These are phyloP conservation scores for Linnemannia hyalina DNA, from an alignment of 192 early-diverging fungal species.

Conservation along the genomic window DNA sequence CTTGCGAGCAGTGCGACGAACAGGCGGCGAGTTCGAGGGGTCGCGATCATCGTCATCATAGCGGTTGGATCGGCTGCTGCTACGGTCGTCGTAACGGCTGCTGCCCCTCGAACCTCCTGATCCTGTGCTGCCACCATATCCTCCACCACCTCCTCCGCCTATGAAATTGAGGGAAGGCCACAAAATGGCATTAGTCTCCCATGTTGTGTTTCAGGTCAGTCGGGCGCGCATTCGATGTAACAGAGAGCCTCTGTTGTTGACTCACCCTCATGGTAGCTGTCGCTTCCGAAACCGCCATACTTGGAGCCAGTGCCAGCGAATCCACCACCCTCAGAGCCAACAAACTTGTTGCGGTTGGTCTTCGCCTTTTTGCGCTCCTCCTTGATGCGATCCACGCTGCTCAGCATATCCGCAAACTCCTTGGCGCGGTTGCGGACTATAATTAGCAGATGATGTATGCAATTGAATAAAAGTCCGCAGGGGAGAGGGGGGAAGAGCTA, in stretches of 20 bases:
- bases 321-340: slow-evolving; percentile 67
- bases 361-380: slow-evolving; percentile 92
- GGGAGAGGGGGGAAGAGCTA: too few species aligned
- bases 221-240: neutral
- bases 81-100: slow-evolving; percentile 45
- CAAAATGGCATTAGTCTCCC: neutral
- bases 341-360: slow-evolving; percentile 92
- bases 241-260: neutral
- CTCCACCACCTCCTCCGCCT: slow-evolving; percentile 25
- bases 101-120: slow-evolving; percentile 34
- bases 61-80: slow-evolving; percentile 51
- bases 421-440: slow-evolving; percentile 89
- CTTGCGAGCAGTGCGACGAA: slow-evolving; percentile 44
- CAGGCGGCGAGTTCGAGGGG: slow-evolving; percentile 29
- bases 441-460: neutral
- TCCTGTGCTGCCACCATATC: slow-evolving; percentile 46
- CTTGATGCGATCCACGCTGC: slow-evolving; percentile 82
- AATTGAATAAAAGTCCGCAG: slow-evolving; percentile 10
- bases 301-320: slow-evolving; percentile 54
- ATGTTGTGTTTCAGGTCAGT: neutral
- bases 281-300: slow-evolving; percentile 77
- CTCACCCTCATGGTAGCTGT: slow-evolving; percentile 58
- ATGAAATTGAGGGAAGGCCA: neutral
- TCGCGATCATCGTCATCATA: slow-evolving; percentile 54
- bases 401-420: slow-evolving; percentile 88